phyloP scores from a whole-genome alignment of 2,329 filamentous ascomycete species.

The Pezicula neosporulosa region DNA sequence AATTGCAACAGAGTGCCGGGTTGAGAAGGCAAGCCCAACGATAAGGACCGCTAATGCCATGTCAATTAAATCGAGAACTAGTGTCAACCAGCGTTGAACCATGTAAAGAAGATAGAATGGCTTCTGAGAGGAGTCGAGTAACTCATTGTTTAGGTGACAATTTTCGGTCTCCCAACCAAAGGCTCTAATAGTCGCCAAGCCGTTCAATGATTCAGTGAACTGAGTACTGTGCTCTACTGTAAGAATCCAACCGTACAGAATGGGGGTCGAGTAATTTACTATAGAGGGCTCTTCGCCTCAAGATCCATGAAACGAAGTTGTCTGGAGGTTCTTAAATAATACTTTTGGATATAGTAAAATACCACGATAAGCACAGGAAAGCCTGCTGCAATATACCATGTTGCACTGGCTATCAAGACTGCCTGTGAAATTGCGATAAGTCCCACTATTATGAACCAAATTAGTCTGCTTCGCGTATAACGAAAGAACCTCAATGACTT shows the following conservation, averaged over 20 bases:
- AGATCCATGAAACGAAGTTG: conserved; percentile 42
- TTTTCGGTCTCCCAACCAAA: conserved; percentile 35
- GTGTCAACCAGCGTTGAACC: conserved; percentile 42
- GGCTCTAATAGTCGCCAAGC: conserved; percentile 38
- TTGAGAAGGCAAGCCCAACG: conserved; percentile 20
- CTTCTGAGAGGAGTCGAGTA: conserved; percentile 37
- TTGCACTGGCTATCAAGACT: conserved; percentile 29
- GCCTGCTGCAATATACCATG: neutral
- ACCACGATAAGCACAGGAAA: conserved; percentile 18
- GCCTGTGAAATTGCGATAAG: too few species aligned
- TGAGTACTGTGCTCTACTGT: conserved; percentile 24
- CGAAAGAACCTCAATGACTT: too few species aligned
- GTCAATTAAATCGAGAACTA: conserved; percentile 40
- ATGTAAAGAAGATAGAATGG: conserved; percentile 42
- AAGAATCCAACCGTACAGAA: too few species aligned
- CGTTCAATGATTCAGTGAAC: conserved; percentile 39
- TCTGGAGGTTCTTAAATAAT: conserved; percentile 41
- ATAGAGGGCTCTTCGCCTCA: conserved; percentile 37
- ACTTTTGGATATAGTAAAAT: conserved; percentile 27
- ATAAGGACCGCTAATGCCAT: conserved; percentile 26
- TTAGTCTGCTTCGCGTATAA: too few species aligned
- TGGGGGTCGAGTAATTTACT: conserved; percentile 6
- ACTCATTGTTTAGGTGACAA: conserved; percentile 4
- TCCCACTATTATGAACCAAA: too few species aligned
- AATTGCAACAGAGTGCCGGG: conserved; percentile 1